Evolutionary conservation across 768 basidiomycete species (phyloP), one percentile per base, ranked within the genome.

Genomic region (Lactarius pseudohatsudake): DNA sequence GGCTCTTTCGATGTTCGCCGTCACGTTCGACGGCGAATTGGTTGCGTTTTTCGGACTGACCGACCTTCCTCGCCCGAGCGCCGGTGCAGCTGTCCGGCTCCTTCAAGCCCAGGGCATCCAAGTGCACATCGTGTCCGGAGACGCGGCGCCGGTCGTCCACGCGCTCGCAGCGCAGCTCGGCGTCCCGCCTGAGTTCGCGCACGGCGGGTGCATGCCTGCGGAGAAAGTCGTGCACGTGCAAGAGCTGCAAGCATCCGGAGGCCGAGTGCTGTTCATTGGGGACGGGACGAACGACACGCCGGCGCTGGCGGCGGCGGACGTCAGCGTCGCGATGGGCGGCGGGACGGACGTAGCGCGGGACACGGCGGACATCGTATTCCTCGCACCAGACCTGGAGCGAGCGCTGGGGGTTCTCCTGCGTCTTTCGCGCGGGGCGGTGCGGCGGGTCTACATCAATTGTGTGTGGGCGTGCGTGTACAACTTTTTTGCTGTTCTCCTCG

Each of bases 221-320:
- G 81, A 79, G 54, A 86, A 87, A 73, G 76, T 76, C 10, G 71
- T 67, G 18, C 75, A 73, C 60, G 72, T 80, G 62, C 72, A 68
- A 30, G 64, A 61, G 55, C 72, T 79, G 34, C 71, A 75, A 54
- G 71, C 65, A 4, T 11, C 69, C 41, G 67, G 59, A 63, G 73
- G 59, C 61, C 62, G 20, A 7, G 81, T 82, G 2, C 70, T 78
- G 50, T 83, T 83, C 74, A 74, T 80, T 30, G 81, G 81, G 41
- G 85, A 86, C 72, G 85, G 85, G 15, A 78, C 82, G 34, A 85
- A 86, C 73, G 84, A 85, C 72, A 74, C 81, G 5, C 76, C 77
- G 10, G 80, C 84, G 9, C 79, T 86, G 30, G 79, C 82, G 0
- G 81, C 79, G 30, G 84, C 85, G 1, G 82, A 85, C 66, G 76